These are phyloP conservation scores for Boletus sp. DNA, from an alignment of 768 basidiomycete genomes.

Conservation along the genomic window DNA sequence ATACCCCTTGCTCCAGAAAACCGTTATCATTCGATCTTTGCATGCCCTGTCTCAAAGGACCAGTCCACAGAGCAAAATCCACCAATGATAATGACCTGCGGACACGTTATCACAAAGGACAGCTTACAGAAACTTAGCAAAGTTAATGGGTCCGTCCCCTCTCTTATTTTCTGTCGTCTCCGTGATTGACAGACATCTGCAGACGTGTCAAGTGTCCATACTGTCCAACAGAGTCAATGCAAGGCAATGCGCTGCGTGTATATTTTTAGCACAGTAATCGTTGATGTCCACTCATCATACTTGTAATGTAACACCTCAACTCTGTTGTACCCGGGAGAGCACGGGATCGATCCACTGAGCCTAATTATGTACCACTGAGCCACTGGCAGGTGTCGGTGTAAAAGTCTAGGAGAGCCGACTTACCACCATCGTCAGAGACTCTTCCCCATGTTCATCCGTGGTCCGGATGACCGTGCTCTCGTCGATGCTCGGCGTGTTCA, in stretches of 20 bases:
- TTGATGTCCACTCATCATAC: conserved; percentile 1
- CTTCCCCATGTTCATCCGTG: conserved; percentile 54
- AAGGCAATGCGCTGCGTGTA: conserved; percentile 55
- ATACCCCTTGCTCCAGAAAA: conserved; percentile 83
- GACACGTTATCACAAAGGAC: conserved; percentile 92
- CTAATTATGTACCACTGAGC: conserved; percentile 9
- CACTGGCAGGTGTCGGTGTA: background rate
- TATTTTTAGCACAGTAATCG: conserved; percentile 46
- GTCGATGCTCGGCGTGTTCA: conserved; percentile 65
- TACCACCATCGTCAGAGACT: conserved; percentile 49
- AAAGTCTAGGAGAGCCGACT: conserved; percentile 15
- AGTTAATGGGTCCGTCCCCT: conserved; percentile 65
- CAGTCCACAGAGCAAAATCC: conserved; percentile 92
- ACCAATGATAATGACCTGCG: conserved; percentile 97
- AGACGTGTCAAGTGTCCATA: conserved; percentile 97
- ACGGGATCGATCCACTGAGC: conserved; percentile 28
- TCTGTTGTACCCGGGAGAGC: background rate
- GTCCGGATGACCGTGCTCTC: conserved; percentile 41
- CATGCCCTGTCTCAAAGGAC: conserved; percentile 97
- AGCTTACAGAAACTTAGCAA: conserved; percentile 89
- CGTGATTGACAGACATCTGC: conserved; percentile 3
- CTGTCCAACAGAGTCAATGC: conserved; percentile 78
- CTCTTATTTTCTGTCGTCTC: background rate
- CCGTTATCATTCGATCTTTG: conserved; percentile 94
- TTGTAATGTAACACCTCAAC: conserved; percentile 7